These are phyloP conservation scores for Mrakia gelida DNA, from an alignment of 768 basidiomycete species.

Conservation along the genomic window DNA sequence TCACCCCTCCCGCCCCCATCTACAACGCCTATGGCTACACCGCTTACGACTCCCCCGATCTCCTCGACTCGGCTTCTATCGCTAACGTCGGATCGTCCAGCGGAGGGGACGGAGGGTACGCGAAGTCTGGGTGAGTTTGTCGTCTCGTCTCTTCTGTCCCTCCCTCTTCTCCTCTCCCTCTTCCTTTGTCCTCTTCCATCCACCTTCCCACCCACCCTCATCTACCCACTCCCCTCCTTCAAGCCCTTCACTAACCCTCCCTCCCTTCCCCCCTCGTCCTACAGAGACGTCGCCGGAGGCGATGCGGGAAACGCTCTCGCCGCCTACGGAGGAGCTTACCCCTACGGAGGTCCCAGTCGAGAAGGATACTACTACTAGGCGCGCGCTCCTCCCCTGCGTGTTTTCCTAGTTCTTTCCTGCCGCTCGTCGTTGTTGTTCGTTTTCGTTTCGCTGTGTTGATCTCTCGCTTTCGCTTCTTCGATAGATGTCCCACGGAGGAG, in stretches of 20 bases:
- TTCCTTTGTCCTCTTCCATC: background rate
- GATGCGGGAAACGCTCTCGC: background rate
- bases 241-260: background rate
- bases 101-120: too few species aligned
- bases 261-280: too few species aligned
- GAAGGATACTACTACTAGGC: background rate
- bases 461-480: too few species aligned
- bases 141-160: too few species aligned
- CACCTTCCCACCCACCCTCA: background rate
- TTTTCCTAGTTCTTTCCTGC: background rate
- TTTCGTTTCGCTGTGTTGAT: background rate
- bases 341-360: background rate
- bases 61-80: too few species aligned
- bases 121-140: too few species aligned
- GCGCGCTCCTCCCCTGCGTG: background rate
- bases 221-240: background rate
- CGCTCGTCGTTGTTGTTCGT: background rate
- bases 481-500: background rate
- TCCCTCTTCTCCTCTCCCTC: too few species aligned
- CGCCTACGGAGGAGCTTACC: background rate
- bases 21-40: too few species aligned
- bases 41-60: too few species aligned
- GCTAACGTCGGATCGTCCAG: too few species aligned
- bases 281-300: background rate
- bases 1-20: background rate